Percentiles rank a stretch among this genome's conserved stretches.
phyloP scores from a whole-genome alignment of 805 yeast genomes.

The Lachancea dasiensis region DNA sequence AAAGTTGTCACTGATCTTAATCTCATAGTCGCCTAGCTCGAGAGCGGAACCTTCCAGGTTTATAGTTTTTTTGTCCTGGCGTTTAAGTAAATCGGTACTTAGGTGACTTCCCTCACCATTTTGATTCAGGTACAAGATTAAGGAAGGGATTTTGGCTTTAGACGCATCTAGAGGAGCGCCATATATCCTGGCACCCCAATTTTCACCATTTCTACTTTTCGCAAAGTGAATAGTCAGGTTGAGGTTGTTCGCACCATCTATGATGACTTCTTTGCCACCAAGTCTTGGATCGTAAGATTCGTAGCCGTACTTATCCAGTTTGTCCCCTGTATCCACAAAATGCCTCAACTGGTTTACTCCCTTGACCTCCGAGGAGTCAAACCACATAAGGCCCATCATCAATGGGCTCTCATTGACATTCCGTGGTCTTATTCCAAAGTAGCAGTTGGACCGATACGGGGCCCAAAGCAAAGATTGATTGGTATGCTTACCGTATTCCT shows the following conservation, averaged over 20 bases:
- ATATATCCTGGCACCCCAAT: slow-evolving; percentile 74
- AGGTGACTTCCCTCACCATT: slow-evolving; percentile 44
- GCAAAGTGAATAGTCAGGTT: slow-evolving; percentile 67
- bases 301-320: slow-evolving; percentile 77
- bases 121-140: slow-evolving; percentile 74
- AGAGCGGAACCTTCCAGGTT: slow-evolving; percentile 47
- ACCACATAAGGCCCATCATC: slow-evolving; percentile 84
- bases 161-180: slow-evolving; percentile 55
- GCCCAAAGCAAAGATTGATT: slow-evolving; percentile 74
- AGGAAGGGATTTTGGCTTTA: slow-evolving; percentile 48
- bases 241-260: slow-evolving; percentile 59
- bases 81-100: background rate
- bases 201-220: slow-evolving; percentile 60
- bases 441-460: slow-evolving; percentile 82
- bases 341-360: slow-evolving; percentile 61
- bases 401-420: slow-evolving; percentile 48
- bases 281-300: slow-evolving; percentile 74
- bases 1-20: slow-evolving; percentile 55
- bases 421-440: slow-evolving; percentile 80
- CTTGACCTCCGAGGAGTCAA: slow-evolving; percentile 50
- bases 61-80: background rate
- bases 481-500: slow-evolving; percentile 32
- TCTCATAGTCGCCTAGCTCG: slow-evolving; percentile 60
- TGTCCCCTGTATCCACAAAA: slow-evolving; percentile 65
- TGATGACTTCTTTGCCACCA: slow-evolving; percentile 78